These are phyloP conservation scores for Arabis alpina DNA, from an alignment of 345 rosid species.

Conservation along the genomic window DNA sequence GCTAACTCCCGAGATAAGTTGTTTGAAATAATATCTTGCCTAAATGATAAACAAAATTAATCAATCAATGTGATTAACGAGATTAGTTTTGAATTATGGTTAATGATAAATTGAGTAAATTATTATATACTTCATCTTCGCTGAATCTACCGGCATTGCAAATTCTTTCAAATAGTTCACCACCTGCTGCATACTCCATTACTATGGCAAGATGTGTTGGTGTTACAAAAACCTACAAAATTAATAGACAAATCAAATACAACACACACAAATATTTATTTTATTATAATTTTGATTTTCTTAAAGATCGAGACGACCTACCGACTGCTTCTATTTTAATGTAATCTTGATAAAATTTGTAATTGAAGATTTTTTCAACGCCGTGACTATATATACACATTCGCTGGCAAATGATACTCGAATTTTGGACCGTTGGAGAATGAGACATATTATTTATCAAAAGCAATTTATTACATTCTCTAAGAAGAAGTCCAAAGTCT, in stretches of 20 bases:
- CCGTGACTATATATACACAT: conserved; percentile 28
- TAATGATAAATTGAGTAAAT: not conserved
- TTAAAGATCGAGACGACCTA: conserved; percentile 12
- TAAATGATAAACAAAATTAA: conserved; percentile 38
- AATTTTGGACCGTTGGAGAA: conserved; percentile 35
- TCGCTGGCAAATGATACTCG: conserved; percentile 30
- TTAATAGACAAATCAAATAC: not conserved
- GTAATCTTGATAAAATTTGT: not conserved
- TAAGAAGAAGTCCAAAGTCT: conserved; percentile 37
- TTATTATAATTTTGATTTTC: not conserved
- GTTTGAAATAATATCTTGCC: conserved; percentile 93
- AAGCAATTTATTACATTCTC: conserved; percentile 9
- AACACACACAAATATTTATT: conserved; percentile 3
- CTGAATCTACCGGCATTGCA: conserved; percentile 87
- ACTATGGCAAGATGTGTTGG: conserved; percentile 89
- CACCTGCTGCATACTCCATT: conserved; percentile 93
- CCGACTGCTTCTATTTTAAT: conserved; percentile 4
- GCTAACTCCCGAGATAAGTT: conserved; percentile 91
- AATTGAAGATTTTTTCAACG: conserved; percentile 33
- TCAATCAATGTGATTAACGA: conserved; percentile 1
- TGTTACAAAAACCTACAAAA: conserved; percentile 69
- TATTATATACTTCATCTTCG: conserved; percentile 79
- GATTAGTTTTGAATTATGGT: not conserved
- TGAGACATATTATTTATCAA: conserved; percentile 2
- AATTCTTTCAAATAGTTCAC: conserved; percentile 83